Evolutionary conservation across 1,139 yeast species (phyloP).

Genomic region (Lipomyces yarrowii): DNA sequence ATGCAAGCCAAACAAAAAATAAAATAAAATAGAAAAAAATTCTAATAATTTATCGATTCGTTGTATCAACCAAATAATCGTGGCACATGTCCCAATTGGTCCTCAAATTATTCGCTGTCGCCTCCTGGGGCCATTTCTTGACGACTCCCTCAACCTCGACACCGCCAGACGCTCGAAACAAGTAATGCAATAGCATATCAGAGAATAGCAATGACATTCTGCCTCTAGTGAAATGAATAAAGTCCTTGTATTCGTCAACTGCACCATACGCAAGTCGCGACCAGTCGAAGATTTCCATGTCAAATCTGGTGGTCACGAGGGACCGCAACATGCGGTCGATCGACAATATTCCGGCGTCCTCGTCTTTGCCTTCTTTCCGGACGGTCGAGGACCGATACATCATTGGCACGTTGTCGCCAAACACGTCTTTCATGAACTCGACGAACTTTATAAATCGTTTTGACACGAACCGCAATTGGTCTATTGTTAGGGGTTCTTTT

Average conservation of each 20-base stretch:
- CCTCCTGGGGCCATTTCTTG: slow-evolving; percentile 13
- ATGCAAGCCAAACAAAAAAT: too few relatives aligned
- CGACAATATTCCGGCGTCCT: slow-evolving; percentile 15
- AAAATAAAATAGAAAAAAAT: too few relatives aligned
- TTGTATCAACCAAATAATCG: neutral
- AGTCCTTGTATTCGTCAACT: slow-evolving; percentile 8
- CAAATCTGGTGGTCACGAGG: slow-evolving; percentile 7
- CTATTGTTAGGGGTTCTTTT: slow-evolving; percentile 9
- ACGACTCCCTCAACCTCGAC: slow-evolving; percentile 4
- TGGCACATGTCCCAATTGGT: slow-evolving; percentile 12
- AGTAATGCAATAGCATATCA: slow-evolving; percentile 15
- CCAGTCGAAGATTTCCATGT: slow-evolving; percentile 29
- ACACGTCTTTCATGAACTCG: slow-evolving; percentile 10
- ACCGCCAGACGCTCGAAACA: slow-evolving; percentile 16
- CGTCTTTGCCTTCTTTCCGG: slow-evolving; percentile 7
- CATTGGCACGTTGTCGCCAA: slow-evolving; percentile 21
- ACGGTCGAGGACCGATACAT: slow-evolving; percentile 22
- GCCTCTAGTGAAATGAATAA: slow-evolving; percentile 6
- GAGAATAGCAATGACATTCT: slow-evolving; percentile 10
- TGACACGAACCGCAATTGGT: slow-evolving; percentile 18
- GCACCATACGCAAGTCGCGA: slow-evolving; percentile 16
- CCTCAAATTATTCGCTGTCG: neutral
- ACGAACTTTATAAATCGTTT: slow-evolving; percentile 17
- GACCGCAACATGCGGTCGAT: slow-evolving; percentile 20
- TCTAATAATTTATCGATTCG: slow-evolving; percentile 40